phyloP scores from a whole-genome alignment of 2,329 filamentous ascomycete genomes.

The Calonectria fujianensis region DNA sequence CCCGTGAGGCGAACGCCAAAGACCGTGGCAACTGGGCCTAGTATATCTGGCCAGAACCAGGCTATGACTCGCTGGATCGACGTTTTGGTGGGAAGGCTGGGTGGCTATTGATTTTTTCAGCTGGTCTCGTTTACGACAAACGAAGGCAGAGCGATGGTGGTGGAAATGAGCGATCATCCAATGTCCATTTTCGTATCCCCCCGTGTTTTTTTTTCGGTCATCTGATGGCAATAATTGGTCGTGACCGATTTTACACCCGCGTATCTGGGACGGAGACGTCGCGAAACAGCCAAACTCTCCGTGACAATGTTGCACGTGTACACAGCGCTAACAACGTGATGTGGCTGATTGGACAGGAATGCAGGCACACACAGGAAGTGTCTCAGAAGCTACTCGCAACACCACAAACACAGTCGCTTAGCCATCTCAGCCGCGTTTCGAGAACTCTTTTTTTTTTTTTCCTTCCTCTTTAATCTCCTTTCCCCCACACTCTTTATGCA shows the following conservation, averaged over 20 bases:
- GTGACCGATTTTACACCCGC: background rate
- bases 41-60: background rate
- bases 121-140: background rate
- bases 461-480: background rate
- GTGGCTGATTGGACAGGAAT: constrained; percentile 27
- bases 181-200: background rate
- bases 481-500: constrained; percentile 25
- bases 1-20: background rate
- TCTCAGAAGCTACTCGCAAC: constrained; percentile 20
- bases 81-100: background rate
- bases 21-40: background rate
- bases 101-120: background rate
- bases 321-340: constrained; percentile 23
- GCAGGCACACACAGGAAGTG: constrained; percentile 16
- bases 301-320: constrained; percentile 2
- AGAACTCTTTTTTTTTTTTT: background rate
- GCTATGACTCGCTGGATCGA: background rate
- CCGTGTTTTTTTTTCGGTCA: constrained; percentile 2
- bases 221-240: background rate
- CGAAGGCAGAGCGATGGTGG: background rate
- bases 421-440: background rate
- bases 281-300: constrained; percentile 4
- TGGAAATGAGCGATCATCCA: background rate
- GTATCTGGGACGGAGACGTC: background rate
- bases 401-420: constrained; percentile 7